Conservation (phyloP, 1,284 basidiomycete species). For the Malassezia vespertilionis region DNA sequence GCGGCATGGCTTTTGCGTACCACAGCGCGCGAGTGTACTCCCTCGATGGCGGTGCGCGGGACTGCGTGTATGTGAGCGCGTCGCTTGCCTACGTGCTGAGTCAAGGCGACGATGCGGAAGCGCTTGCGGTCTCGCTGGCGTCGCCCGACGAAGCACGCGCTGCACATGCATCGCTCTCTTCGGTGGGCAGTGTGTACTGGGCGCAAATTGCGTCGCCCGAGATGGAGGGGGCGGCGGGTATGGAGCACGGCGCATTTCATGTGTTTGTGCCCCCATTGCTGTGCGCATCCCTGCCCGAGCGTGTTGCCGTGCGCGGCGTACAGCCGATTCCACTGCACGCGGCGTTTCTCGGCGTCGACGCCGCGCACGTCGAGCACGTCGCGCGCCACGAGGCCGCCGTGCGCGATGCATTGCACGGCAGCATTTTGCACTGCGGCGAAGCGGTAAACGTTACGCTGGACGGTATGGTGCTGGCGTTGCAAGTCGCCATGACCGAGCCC, state of each 20-base stretch:
- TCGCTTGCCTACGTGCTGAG: slow-evolving; percentile 9
- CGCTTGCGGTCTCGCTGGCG: slow-evolving; percentile 7
- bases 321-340: slow-evolving; percentile 20
- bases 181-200: slow-evolving; percentile 11
- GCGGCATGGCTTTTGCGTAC: slow-evolving; percentile 3
- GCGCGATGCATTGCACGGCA: slow-evolving; percentile 18
- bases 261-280: slow-evolving; percentile 7
- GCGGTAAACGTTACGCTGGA: slow-evolving; percentile 13
- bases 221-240: slow-evolving; percentile 1
- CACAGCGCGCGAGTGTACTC: slow-evolving; percentile 6
- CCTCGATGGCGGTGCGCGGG: slow-evolving; percentile 3
- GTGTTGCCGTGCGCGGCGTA: slow-evolving; percentile 6
- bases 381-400: slow-evolving; percentile 16
- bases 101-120: background rate
- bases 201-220: slow-evolving; percentile 9
- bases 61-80: slow-evolving; percentile 11
- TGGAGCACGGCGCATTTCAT: background rate
- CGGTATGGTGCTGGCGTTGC: slow-evolving; percentile 6
- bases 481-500: slow-evolving; percentile 34
- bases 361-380: slow-evolving; percentile 19
- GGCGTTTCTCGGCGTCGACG: slow-evolving; percentile 25
- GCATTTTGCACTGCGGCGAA: slow-evolving; percentile 26
- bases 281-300: background rate
- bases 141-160: background rate
- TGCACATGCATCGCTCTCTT: background rate